Evolutionary conservation across 768 basidiomycete genomes (phyloP), one percentile per base, ranked within the genome.

Genomic region (Panellus pusillus): DNA sequence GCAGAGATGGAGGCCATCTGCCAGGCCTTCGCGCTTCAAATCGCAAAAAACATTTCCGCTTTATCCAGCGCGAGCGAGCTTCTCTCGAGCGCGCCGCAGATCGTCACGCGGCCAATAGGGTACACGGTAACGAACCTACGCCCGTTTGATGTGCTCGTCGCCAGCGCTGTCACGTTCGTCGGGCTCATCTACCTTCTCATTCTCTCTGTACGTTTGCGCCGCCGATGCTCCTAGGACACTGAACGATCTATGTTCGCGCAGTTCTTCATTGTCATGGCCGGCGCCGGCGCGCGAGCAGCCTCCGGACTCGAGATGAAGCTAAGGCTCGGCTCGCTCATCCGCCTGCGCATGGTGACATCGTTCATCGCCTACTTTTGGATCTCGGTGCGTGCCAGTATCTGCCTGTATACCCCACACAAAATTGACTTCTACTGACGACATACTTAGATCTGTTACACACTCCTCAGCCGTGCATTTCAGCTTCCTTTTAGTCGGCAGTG

Each of bases 401-500:
- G 28, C 13, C 41, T 29, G 29, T 41, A 20, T 11, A 29, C 57
- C 20, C 27, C 43, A n/a, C n/a, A n/a, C n/a, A n/a, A n/a, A n/a
- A n/a, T n/a, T 9, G 27, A n/a, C 11, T 32, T 2, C 35, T 18
- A 6, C 40, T 24, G 24, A 24, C 24, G 24, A 24, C 3, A 6
- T 24, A 3, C 47, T 15, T 51, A 84, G 79, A 68, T 82, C 15
- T 76, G 83, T 61, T 86, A 82, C 63, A 73, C 81, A n/a, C 67
- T 86, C 12, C 61, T 87, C 17, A 83, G 77, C 61, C 60, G 79
- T 32, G 85, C 82, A 0, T 87, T 87, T 66, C 76, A 80, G 19
- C 71, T 84, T 1, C 77, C 83, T 19, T 79, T 87, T 56, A 66
- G 62, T 9, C 72, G 79, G 50, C 74, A 66, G 75, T 82, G 32